phyloP scores from a whole-genome alignment of 257 asterid genomes.

The Solanum dulcamara region DNA sequence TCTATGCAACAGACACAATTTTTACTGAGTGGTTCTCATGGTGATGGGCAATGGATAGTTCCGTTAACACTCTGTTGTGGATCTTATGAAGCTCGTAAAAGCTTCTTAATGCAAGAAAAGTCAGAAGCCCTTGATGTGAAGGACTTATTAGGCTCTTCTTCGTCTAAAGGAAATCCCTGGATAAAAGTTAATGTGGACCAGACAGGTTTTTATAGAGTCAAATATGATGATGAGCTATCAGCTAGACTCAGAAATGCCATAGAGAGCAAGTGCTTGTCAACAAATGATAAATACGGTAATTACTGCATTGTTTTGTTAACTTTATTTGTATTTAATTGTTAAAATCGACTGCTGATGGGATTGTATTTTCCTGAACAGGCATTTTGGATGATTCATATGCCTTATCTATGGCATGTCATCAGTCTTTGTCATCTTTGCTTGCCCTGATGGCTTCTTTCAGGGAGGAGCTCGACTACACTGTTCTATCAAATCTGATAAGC shows the following conservation, averaged over 20 bases:
- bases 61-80: constrained; percentile 71
- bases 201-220: constrained; percentile 80
- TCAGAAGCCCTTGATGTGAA: constrained; percentile 50
- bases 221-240: constrained; percentile 71
- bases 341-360: neutral
- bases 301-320: neutral
- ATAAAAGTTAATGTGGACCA: constrained; percentile 77
- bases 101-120: constrained; percentile 62
- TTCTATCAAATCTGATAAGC: constrained; percentile 62
- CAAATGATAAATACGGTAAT: constrained; percentile 72
- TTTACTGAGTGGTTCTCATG: constrained; percentile 61
- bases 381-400: constrained; percentile 79
- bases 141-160: constrained; percentile 39
- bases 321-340: neutral
- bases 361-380: constrained; percentile 45
- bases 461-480: constrained; percentile 73
- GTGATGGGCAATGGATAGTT: constrained; percentile 92
- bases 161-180: constrained; percentile 46
- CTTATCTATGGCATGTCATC: constrained; percentile 77
- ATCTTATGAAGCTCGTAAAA: constrained; percentile 59
- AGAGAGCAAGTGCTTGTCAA: constrained; percentile 57
- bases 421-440: constrained; percentile 67
- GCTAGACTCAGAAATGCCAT: constrained; percentile 79
- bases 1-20: constrained; percentile 57
- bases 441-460: constrained; percentile 76